Evolutionary conservation across 257 asterid genomes (phyloP).

Genomic region (Solanum lignicaule): DNA sequence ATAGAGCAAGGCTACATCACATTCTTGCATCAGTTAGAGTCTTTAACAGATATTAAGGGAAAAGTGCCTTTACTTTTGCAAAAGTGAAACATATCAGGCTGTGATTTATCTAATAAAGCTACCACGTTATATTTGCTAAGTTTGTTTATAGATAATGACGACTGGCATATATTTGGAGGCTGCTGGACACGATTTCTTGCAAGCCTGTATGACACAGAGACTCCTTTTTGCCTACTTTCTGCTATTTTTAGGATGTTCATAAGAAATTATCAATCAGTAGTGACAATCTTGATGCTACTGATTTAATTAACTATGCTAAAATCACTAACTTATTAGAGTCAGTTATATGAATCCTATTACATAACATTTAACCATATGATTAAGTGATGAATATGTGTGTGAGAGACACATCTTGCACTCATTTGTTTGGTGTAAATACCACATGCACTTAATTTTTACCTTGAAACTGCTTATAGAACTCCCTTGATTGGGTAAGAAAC

Average conservation of each 20-base stretch:
- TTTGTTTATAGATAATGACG: slow-evolving; percentile 20
- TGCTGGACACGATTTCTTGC: slow-evolving; percentile 15
- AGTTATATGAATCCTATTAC: background rate
- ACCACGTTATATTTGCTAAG: slow-evolving; percentile 20
- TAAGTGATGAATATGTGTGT: background rate
- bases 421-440: background rate
- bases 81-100: slow-evolving; percentile 14
- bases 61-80: slow-evolving; percentile 9
- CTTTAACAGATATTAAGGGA: slow-evolving; percentile 18
- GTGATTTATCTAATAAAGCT: slow-evolving; percentile 5
- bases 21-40: slow-evolving; percentile 8
- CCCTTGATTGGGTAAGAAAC: background rate
- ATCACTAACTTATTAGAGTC: background rate
- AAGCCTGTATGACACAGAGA: background rate
- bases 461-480: background rate
- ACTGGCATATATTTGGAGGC: slow-evolving; percentile 3
- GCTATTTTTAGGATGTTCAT: slow-evolving; percentile 2
- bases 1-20: slow-evolving; percentile 11
- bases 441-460: background rate
- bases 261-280: background rate
- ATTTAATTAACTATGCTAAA: background rate
- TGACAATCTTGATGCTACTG: background rate
- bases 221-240: background rate
- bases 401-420: background rate
- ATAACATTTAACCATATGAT: background rate